Conservation (phyloP, 805 yeast genomes). For the Candida jianshihensis region DNA sequence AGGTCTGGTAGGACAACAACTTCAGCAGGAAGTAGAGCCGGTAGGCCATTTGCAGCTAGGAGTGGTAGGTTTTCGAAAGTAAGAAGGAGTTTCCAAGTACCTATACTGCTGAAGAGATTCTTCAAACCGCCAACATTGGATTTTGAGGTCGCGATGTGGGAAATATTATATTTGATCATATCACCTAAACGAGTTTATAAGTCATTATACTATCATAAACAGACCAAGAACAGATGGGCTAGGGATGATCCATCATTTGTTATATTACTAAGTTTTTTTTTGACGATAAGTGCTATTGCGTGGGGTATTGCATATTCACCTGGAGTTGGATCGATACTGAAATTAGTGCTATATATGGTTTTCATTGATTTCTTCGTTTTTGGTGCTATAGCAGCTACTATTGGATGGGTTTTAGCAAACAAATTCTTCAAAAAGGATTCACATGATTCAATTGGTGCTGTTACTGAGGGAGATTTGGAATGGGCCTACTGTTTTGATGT, state of each 20-base stretch:
- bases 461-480: constrained; percentile 46
- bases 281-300: constrained; percentile 70
- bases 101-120: constrained; percentile 35
- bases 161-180: constrained; percentile 63
- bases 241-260: constrained; percentile 91
- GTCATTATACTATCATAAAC: constrained; percentile 74
- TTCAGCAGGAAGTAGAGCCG: constrained; percentile 4
- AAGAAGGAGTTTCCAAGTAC: constrained; percentile 20
- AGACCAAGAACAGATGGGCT: constrained; percentile 73
- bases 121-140: constrained; percentile 77
- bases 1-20: constrained; percentile 18
- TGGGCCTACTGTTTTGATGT: constrained; percentile 96
- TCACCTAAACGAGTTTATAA: constrained; percentile 80
- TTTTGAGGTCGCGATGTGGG: constrained; percentile 92
- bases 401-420: constrained; percentile 68
- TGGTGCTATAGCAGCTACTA: constrained; percentile 64
- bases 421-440: constrained; percentile 44
- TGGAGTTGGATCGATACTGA: constrained; percentile 49
- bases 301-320: constrained; percentile 87
- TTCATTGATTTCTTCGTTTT: constrained; percentile 69
- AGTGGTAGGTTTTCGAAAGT: constrained; percentile 1
- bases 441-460: constrained; percentile 21
- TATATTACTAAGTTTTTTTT: constrained; percentile 57
- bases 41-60: constrained; percentile 7
- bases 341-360: constrained; percentile 75